phyloP scores from a whole-genome alignment of 2,329 filamentous ascomycete species.

The Aureobasidium zeae region DNA sequence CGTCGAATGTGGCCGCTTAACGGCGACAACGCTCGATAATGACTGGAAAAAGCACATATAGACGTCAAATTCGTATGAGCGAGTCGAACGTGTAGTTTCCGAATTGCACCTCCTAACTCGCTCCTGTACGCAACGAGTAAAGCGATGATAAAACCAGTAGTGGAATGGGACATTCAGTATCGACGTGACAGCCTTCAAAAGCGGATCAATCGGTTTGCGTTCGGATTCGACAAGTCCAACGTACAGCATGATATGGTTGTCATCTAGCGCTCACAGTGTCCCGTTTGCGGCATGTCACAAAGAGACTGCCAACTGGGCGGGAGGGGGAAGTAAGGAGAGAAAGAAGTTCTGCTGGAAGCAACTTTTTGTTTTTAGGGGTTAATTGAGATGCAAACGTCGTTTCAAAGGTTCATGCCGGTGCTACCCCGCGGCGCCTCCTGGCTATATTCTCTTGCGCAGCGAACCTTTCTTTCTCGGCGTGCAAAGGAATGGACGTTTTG shows the following conservation, averaged over 20 bases:
- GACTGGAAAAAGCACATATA: conserved; percentile 7
- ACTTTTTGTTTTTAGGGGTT: neutral
- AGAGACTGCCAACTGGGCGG: too few species aligned
- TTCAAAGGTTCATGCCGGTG: too few species aligned
- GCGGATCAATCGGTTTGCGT: neutral
- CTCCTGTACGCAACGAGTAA: too few species aligned
- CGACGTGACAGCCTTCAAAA: too few species aligned
- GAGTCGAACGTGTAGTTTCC: too few species aligned
- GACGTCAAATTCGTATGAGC: neutral
- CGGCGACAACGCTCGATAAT: conserved; percentile 12
- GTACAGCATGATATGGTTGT: neutral
- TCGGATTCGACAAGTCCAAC: neutral
- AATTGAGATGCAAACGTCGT: neutral
- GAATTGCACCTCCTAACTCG: too few species aligned
- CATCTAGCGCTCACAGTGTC: neutral
- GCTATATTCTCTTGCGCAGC: too few species aligned
- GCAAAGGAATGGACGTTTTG: too few species aligned
- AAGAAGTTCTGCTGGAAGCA: conserved; percentile 12
- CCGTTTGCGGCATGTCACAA: conserved; percentile 8
- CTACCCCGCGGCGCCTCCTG: too few species aligned
- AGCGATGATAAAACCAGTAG: too few species aligned
- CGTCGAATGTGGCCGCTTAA: conserved; percentile 6
- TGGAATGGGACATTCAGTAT: too few species aligned
- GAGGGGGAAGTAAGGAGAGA: neutral
- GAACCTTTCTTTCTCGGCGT: too few species aligned